Evolutionary conservation across 495 filamentous ascomycete genomes (phyloP), one percentile per base, ranked within the genome.

Genomic region (Penicillium maclennaniae): DNA sequence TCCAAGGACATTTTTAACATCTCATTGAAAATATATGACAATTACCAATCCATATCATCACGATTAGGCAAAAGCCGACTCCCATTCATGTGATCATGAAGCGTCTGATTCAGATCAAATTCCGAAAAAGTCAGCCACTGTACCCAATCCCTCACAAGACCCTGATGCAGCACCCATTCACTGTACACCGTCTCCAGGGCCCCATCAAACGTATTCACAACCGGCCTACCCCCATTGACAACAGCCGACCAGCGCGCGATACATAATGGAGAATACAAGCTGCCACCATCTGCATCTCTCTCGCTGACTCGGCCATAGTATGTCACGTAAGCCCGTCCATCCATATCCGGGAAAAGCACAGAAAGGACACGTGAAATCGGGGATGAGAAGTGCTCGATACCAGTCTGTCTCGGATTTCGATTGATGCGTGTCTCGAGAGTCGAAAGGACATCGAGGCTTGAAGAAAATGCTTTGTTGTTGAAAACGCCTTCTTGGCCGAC

Each of bases 41-140:
- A 23, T 23, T 23, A 23, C 23, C 23, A 23, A 23, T 12, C 10
- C 7, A 8, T 7, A 6, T 31, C 27, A 39, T 39, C 37, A 39
- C 37, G 37, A 14, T 39, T 14, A n/a, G 15, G 51, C 55, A 47
- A 28, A 19, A 48, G 34, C 7, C 44, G 34, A 23, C 45, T 47
- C 14, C 51, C 51, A 36, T 31, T 36, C 7, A 54, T 47, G 19
- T 54, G 51, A 37, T 54, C 51, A n/a, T 40, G 36, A 23, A 54
- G 37, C 31, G 45, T 40, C 41, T 54, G 51, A 10, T 54, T 42
- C 19, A 54, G 39, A 47, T 54, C 51, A 43, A 54, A 54, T 19
- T 47, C 51, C 3, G 36, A 47, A 20, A 47, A 25, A 21, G 31
- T 39, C 36, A 39, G 43, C 51, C 51, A 54, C 3, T 54, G 31